Evolutionary conservation across 2,329 filamentous ascomycete genomes (phyloP), one percentile per base, ranked within the genome.

Genomic region (Cladosporium cucumerinum): DNA sequence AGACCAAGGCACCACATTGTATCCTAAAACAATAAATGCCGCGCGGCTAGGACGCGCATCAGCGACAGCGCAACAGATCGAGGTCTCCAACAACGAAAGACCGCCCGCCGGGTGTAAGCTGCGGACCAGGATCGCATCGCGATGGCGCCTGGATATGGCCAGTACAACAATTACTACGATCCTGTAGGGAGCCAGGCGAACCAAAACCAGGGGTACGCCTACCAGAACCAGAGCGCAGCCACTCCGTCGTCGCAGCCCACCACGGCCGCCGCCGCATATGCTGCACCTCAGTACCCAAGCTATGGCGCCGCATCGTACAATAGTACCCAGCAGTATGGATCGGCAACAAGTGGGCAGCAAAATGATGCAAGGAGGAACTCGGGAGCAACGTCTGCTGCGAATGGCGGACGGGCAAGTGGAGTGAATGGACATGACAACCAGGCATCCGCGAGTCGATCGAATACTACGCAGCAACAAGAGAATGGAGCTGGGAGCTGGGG

Each of bases 121-220:
- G 48, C 26, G 51, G 7, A 16, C 12, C 26, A 30, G 7, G 16
- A 18, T 32, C 28, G 51, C 55, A 25, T 18, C 43, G 58, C 16
- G 18, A 62, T 62, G 60, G 60, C 60, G 12, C 36, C 60, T 23
- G 25, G 48, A 55, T 55, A 57, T 48, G 46, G 46, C 28, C 63
- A 69, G 34, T 69, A 69, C 46, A 65, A 66, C 64, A 72, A 66
- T 66, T 74, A 72, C 68, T 75, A 76, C 66, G 73, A 74, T 54
- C 70, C 74, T 5, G 71, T 71, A 7, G 73, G 72, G 12, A 75
- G 73, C 54, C 73, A 74, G 64, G 64, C 71, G 14, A 72, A 67
- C 25, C 70, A 71, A 43, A 67, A 67, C 8, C 65, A 65, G 4
- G 67, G 67, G 14, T 68, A 71, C 23, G 61, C 64, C 21, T 69